A percentile compares a stretch with the other conserved stretches of the same genome.
These are phyloP conservation scores for Schizochytrium sp. DNA, from an alignment of 108 stramenopile genomes.

Conservation along the genomic window DNA sequence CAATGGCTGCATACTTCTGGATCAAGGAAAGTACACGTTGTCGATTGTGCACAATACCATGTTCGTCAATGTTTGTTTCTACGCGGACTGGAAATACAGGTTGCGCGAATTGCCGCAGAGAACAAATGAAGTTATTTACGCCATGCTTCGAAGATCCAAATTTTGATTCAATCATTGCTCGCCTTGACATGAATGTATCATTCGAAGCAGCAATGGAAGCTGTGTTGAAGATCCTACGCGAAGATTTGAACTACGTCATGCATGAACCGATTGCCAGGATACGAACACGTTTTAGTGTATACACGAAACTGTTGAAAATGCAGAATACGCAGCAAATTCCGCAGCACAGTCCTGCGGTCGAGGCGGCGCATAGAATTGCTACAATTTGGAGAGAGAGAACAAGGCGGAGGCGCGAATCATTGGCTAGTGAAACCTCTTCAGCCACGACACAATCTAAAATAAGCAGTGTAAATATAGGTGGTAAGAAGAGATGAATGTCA, in stretches of 20 bases:
- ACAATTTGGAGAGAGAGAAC: not conserved
- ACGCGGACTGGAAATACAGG: not conserved
- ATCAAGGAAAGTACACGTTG: slow-evolving; percentile 35
- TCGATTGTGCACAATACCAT: not conserved
- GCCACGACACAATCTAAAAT: too few relatives aligned
- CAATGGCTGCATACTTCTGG: slow-evolving; percentile 38
- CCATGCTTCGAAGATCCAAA: slow-evolving; percentile 25
- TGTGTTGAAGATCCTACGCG: slow-evolving; percentile 45
- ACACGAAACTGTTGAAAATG: slow-evolving; percentile 11
- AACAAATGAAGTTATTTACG: not conserved
- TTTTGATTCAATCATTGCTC: slow-evolving; percentile 17
- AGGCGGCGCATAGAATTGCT: not conserved
- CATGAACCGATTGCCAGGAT: not conserved
- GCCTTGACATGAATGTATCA: slow-evolving; percentile 37
- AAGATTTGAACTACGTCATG: not conserved
- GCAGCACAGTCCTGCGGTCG: not conserved
- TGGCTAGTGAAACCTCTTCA: too few relatives aligned
- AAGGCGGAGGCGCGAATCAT: not conserved
- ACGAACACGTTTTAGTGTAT: slow-evolving; percentile 17
- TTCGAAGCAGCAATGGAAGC: slow-evolving; percentile 49
- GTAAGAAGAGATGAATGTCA: too few relatives aligned
- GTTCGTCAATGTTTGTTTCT: not conserved
- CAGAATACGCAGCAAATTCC: not conserved
- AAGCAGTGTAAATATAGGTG: too few relatives aligned
- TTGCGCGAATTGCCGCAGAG: not conserved